phyloP scores from a whole-genome alignment of 164 flowering plant genomes.

The Vitis vinifera region ASM3070453v1 NC_081807.1:7525001-7525500 shows the following conservation, averaged over 20 bases:
- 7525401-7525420: neutral
- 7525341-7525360: too few species aligned
- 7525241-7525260: neutral
- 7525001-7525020: too few species aligned
- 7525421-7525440: neutral
- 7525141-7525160: conserved; percentile 4
- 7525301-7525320: neutral
- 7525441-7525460: neutral
- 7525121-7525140: conserved; percentile 9
- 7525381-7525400: neutral
- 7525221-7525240: too few species aligned
- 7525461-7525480: neutral
- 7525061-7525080: too few species aligned
- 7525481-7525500: neutral
- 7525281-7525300: neutral
- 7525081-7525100: too few species aligned
- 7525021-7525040: too few species aligned
- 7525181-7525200: neutral
- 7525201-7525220: neutral
- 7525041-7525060: too few species aligned
- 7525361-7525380: too few species aligned
- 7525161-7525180: too few species aligned
- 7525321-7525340: conserved; percentile 1
- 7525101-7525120: too few species aligned
- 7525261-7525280: neutral